These are phyloP conservation scores for Metschnikowia koreensis DNA, from an alignment of 805 yeast species.

Conservation along the genomic window DNA sequence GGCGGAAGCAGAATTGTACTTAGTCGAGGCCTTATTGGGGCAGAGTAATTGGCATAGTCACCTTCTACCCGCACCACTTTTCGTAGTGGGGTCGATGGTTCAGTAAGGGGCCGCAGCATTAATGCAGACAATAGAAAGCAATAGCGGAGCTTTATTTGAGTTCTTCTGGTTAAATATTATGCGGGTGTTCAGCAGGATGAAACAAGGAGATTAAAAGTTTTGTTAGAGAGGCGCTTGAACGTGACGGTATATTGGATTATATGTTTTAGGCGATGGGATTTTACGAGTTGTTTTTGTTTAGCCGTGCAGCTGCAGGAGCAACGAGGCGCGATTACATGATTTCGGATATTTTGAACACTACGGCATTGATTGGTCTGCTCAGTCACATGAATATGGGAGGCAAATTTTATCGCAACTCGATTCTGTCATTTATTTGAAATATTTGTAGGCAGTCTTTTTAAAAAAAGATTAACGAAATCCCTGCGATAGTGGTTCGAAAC, in stretches of 20 bases:
- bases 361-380: neutral
- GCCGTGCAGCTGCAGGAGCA: conserved; percentile 4
- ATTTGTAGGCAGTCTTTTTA: too few species aligned
- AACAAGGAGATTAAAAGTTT: too few species aligned
- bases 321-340: neutral
- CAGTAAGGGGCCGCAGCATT: conserved; percentile 18
- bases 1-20: conserved; percentile 23
- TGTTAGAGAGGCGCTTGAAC: neutral
- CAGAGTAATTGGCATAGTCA: conserved; percentile 12
- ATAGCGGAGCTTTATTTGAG: neutral
- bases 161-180: neutral
- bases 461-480: too few species aligned
- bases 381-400: neutral
- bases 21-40: conserved; percentile 12
- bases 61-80: conserved; percentile 2
- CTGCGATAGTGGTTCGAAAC: too few species aligned
- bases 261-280: neutral
- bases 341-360: neutral
- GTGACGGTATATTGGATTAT: neutral
- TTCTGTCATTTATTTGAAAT: too few species aligned
- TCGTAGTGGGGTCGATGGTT: conserved; percentile 22
- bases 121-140: neutral
- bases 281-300: conserved; percentile 3
- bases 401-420: too few species aligned
- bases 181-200: too few species aligned